A percentile compares a stretch with the other conserved stretches of the same genome.
phyloP scores from a whole-genome alignment of 1,139 yeast species.

The Lodderomyces margitis region DNA sequence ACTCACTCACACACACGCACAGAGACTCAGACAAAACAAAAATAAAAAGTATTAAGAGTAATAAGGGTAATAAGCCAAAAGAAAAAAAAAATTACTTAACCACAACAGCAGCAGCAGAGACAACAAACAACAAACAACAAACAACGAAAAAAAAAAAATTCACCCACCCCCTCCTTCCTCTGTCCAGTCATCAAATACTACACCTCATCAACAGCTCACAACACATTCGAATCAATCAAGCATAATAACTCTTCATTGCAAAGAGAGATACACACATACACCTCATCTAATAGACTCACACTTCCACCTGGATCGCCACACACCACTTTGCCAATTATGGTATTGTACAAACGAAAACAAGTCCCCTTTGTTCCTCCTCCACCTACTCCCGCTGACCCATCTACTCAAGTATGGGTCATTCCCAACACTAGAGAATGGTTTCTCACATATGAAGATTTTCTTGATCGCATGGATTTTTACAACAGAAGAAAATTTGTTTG shows the following conservation, averaged over 20 bases:
- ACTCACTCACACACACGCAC: not conserved
- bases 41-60: no score
- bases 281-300: not conserved
- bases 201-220: not conserved
- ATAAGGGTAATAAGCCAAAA: no score
- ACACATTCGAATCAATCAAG: not conserved
- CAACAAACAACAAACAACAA: no score
- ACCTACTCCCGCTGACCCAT: slow-evolving; percentile 50
- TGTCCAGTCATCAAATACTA: no score
- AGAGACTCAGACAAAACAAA: no score
- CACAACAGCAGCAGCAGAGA: not conserved
- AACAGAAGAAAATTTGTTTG: slow-evolving; percentile 81
- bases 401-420: slow-evolving; percentile 69
- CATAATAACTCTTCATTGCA: not conserved
- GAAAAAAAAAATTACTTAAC: no score
- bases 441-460: slow-evolving; percentile 67
- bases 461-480: slow-evolving; percentile 68
- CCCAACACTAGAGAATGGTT: slow-evolving; percentile 91
- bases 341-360: slow-evolving; percentile 69
- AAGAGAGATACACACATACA: not conserved
- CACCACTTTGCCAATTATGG: slow-evolving; percentile 36
- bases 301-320: not conserved
- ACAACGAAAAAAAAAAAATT: no score
- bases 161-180: no score
- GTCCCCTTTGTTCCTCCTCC: slow-evolving; percentile 59